Conservation (phyloP, 176 grass and related monocot species). For the Oryza australiensis region DNA sequence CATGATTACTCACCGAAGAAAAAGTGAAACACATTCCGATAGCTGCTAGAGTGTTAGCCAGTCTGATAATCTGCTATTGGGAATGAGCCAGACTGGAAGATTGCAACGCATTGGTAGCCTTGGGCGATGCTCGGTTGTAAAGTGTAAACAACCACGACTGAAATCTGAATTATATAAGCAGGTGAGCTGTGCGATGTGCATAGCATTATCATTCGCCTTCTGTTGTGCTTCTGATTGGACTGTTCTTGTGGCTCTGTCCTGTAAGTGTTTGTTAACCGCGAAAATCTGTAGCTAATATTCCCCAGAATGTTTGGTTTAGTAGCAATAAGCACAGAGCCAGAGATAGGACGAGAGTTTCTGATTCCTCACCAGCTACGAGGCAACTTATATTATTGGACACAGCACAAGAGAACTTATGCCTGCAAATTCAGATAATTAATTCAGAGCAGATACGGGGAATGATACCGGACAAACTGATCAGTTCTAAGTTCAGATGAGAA, state of each 20-base stretch:
- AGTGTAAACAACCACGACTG: neutral
- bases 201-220: neutral
- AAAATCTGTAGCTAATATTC: conserved; percentile 1
- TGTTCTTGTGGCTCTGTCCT: neutral
- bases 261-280: neutral
- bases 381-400: neutral
- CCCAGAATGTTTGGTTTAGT: neutral
- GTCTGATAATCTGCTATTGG: neutral
- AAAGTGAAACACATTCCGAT: neutral
- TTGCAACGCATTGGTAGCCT: neutral
- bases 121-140: neutral
- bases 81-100: neutral
- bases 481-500: neutral
- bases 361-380: neutral
- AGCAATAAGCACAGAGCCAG: no score
- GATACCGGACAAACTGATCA: neutral
- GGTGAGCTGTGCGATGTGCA: neutral
- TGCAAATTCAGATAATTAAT: neutral
- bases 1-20: neutral
- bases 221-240: neutral
- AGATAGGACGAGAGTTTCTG: neutral
- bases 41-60: neutral
- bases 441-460: neutral
- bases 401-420: neutral
- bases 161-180: neutral